Evolutionary conservation across 164 flowering plant genomes (phyloP).

Genomic region (Platanus orientalis): DNA sequence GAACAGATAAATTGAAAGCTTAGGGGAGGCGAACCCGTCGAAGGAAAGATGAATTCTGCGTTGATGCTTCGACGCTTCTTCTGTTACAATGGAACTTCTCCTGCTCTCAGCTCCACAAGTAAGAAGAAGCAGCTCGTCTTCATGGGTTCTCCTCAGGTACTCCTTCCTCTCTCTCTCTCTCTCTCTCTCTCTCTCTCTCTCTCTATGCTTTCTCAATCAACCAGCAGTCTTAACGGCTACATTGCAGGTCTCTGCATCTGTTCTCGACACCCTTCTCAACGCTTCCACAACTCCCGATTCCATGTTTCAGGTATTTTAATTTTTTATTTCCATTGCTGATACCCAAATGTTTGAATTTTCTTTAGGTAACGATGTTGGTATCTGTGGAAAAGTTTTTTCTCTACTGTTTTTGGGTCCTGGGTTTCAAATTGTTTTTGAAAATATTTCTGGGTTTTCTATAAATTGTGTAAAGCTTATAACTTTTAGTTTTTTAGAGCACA

Average conservation of each 20-base stretch:
- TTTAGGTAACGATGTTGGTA: no score
- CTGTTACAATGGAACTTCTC: constrained; percentile 35
- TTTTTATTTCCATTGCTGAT: neutral
- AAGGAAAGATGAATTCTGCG: constrained; percentile 27
- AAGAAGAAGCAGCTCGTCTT: constrained; percentile 75
- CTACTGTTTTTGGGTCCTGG: neutral
- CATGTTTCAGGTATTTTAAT: constrained; percentile 65
- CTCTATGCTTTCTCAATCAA: no score
- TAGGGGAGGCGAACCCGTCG: neutral
- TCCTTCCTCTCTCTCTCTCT: constrained; percentile 2
- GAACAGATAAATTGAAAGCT: neutral
- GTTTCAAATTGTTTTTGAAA: neutral
- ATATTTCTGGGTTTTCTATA: neutral
- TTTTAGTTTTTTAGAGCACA: neutral
- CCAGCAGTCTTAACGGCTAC: neutral
- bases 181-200: neutral
- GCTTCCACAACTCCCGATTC: constrained; percentile 69
- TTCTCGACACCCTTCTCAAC: constrained; percentile 71
- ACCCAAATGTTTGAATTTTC: neutral
- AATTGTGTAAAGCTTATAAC: neutral
- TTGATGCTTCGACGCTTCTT: constrained; percentile 62
- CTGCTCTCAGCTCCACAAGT: constrained; percentile 20
- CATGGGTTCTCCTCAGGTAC: constrained; percentile 88
- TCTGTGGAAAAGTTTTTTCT: neutral
- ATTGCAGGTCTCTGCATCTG: constrained; percentile 66